A percentile compares a stretch with the other conserved stretches of the same genome.
Evolutionary conservation across 306 rosid genomes (phyloP).

Genomic region (Quercus mongolica): DNA sequence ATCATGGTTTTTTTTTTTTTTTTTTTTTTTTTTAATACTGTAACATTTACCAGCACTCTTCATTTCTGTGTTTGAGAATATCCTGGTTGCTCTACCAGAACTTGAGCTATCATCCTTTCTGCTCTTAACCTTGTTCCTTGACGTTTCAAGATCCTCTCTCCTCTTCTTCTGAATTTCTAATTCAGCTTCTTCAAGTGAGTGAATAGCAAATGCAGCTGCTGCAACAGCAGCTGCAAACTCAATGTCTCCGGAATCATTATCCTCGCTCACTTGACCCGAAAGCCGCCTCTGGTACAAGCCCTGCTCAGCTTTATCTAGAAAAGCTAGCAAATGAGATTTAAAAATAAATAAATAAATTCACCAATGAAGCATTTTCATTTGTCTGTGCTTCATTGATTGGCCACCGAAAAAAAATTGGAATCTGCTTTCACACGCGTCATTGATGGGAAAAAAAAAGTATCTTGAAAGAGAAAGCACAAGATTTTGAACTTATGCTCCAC

Average conservation of each 20-base stretch:
- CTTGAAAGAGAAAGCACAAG: neutral
- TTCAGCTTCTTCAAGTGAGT: conserved; percentile 46
- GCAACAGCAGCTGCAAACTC: conserved; percentile 57
- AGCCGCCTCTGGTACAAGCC: conserved; percentile 18
- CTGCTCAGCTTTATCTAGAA: conserved; percentile 16
- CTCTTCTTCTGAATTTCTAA: conserved; percentile 27
- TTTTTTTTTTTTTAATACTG: neutral
- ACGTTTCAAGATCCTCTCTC: conserved; percentile 21
- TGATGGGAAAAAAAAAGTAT: neutral
- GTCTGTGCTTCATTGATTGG: neutral
- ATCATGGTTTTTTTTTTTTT: neutral
- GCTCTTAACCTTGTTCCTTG: conserved; percentile 32
- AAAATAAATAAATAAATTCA: too few species aligned
- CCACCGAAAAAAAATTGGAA: neutral
- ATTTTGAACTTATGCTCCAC: neutral
- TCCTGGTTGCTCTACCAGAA: conserved; percentile 20
- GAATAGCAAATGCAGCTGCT: conserved; percentile 59
- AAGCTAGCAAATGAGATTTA: neutral
- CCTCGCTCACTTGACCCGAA: conserved; percentile 21
- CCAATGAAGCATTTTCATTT: neutral
- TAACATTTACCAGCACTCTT: conserved; percentile 22
- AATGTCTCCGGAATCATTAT: conserved; percentile 28
- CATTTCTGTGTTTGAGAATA: conserved; percentile 32
- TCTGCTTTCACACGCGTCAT: neutral
- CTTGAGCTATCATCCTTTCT: conserved; percentile 25